These are phyloP conservation scores for Peniophora sp. DNA, from an alignment of 1,284 basidiomycete species.

Conservation along the genomic window DNA sequence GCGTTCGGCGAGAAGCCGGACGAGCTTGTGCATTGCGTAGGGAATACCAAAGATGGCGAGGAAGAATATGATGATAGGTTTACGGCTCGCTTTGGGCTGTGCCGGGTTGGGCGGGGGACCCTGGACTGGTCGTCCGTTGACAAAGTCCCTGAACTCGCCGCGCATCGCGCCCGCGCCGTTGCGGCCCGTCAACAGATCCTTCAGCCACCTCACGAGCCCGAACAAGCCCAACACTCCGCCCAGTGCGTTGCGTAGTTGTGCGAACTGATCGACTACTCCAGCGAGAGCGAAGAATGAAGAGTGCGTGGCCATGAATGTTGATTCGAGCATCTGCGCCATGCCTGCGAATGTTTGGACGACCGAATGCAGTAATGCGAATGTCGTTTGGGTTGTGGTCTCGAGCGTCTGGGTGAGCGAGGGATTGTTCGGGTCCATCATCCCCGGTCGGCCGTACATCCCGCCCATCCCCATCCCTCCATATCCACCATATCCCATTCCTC, in stretches of 20 bases:
- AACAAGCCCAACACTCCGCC: conserved; percentile 93
- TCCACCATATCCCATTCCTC: conserved; percentile 24
- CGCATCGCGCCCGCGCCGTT: conserved; percentile 29
- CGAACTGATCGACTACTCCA: conserved; percentile 94
- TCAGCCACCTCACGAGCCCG: conserved; percentile 80
- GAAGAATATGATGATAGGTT: conserved; percentile 92
- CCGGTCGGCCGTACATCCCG: conserved; percentile 35
- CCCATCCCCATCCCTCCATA: conserved; percentile 16
- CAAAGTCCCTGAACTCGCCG: conserved; percentile 62
- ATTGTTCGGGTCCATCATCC: conserved; percentile 40
- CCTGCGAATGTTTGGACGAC: conserved; percentile 96
- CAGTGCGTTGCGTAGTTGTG: conserved; percentile 84
- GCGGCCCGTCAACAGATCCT: conserved; percentile 54
- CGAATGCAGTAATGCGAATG: conserved; percentile 89
- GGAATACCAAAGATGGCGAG: conserved; percentile 94
- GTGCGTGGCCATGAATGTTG: conserved; percentile 98
- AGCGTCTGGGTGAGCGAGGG: conserved; percentile 82
- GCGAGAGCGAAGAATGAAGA: conserved; percentile 99
- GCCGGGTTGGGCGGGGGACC: conserved; percentile 38
- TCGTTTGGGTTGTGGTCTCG: conserved; percentile 85
- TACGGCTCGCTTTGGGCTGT: conserved; percentile 65
- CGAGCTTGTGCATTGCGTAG: conserved; percentile 88
- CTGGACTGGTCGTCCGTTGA: conserved; percentile 57
- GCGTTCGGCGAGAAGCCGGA: conserved; percentile 62
- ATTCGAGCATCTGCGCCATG: conserved; percentile 96